A percentile compares a stretch with the other conserved stretches of the same genome.
Evolutionary conservation across 345 rosid genomes (phyloP).

Genomic region (Populus tremula): DNA sequence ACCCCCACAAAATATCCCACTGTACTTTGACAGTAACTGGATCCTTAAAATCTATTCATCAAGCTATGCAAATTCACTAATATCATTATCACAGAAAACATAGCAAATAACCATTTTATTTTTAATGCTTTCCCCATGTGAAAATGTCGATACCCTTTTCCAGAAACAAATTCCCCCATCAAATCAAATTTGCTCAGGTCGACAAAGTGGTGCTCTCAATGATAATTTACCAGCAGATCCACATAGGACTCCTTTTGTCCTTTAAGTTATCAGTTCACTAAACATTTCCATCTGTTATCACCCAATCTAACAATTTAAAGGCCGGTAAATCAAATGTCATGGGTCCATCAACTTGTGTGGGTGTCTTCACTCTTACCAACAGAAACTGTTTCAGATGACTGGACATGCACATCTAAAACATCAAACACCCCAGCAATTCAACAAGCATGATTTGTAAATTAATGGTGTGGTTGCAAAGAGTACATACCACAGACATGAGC

Average conservation of each 20-base stretch:
- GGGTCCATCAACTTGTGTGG: neutral
- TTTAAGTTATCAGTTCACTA: neutral
- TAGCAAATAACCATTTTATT: neutral
- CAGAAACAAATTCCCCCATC: no score
- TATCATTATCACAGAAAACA: neutral
- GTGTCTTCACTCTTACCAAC: neutral
- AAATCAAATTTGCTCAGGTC: neutral
- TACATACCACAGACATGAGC: conserved; percentile 90
- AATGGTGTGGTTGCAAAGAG: neutral
- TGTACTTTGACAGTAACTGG: neutral
- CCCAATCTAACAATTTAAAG: neutral
- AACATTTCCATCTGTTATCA: neutral
- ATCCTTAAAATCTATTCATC: neutral
- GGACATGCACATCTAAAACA: neutral
- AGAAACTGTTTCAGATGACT: neutral
- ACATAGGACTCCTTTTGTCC: neutral
- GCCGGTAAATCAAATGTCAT: neutral
- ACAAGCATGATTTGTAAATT: neutral
- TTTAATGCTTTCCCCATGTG: neutral
- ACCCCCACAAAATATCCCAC: neutral
- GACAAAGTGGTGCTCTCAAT: neutral
- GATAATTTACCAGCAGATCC: neutral
- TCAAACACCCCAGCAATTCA: neutral
- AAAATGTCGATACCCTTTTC: neutral
- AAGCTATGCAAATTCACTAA: neutral